Evolutionary conservation across 2,329 filamentous ascomycete genomes (phyloP).

Genomic region (Plectosphaerella plurivora): DNA sequence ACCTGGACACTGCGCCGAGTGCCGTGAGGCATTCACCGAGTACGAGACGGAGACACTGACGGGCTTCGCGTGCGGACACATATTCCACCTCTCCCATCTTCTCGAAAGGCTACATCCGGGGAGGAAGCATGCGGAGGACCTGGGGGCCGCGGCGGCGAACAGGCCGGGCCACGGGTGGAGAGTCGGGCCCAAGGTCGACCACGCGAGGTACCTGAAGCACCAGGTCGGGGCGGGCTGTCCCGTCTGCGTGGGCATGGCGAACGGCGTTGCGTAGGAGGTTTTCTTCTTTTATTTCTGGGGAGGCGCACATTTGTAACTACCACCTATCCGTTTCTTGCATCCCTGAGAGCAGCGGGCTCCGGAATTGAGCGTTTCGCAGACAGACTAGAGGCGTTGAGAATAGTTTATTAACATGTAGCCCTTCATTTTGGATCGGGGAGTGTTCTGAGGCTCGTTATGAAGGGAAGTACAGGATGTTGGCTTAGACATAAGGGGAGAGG

Average conservation of each 20-base stretch:
- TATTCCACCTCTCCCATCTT: constrained; percentile 73
- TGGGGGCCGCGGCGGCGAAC: constrained; percentile 37
- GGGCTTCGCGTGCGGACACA: constrained; percentile 77
- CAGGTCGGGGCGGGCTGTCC: constrained; percentile 63
- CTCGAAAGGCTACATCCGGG: constrained; percentile 47
- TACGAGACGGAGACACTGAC: constrained; percentile 68
- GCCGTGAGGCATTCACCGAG: constrained; percentile 51
- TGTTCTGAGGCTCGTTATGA: too few relatives aligned
- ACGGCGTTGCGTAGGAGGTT: neutral
- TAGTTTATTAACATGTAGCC: neutral
- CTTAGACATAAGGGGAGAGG: too few relatives aligned
- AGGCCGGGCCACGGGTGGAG: constrained; percentile 49
- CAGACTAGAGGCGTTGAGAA: neutral
- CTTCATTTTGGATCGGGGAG: neutral
- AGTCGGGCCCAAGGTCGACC: constrained; percentile 82
- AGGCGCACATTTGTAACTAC: too few relatives aligned
- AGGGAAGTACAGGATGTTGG: too few relatives aligned
- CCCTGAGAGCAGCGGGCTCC: neutral
- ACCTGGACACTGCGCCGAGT: constrained; percentile 57
- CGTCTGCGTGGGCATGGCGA: constrained; percentile 35
- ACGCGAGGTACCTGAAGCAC: constrained; percentile 72
- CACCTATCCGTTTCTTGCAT: neutral
- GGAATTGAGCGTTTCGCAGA: too few relatives aligned
- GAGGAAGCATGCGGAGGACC: constrained; percentile 40
- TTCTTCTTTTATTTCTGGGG: neutral